phyloP scores from a whole-genome alignment of 768 basidiomycete genomes.

The Termitomyces sp. region DNA sequence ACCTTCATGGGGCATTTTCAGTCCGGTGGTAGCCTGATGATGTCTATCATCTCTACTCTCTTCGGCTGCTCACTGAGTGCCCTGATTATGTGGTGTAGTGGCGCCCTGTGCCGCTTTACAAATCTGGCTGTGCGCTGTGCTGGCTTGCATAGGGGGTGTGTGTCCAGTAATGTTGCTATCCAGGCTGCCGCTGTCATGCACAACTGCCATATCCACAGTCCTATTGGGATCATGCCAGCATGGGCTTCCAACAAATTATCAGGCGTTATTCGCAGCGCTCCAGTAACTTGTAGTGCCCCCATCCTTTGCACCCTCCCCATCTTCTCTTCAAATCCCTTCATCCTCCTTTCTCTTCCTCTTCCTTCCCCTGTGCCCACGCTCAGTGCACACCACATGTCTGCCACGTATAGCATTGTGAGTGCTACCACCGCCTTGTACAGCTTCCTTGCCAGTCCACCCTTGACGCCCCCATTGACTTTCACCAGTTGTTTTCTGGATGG shows the following conservation, averaged over 20 bases:
- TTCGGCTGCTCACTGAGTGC: background rate
- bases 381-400: background rate
- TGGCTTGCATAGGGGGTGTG: too few species aligned
- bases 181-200: background rate
- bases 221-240: too few species aligned
- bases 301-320: background rate
- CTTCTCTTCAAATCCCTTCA: background rate
- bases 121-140: too few species aligned
- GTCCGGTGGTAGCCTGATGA: background rate
- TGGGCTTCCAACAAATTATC: background rate
- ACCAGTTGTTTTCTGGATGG: background rate
- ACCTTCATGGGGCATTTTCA: background rate
- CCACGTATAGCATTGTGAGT: background rate
- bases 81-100: constrained; percentile 8
- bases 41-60: background rate
- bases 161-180: too few species aligned
- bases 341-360: background rate
- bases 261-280: background rate
- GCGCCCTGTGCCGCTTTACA: background rate
- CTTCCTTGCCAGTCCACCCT: background rate
- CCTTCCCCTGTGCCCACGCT: background rate
- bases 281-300: background rate
- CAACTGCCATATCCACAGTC: too few species aligned
- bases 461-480: background rate
- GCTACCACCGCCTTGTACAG: background rate